phyloP scores from a whole-genome alignment of 768 basidiomycete genomes.

The Pisolithus albus region DNA sequence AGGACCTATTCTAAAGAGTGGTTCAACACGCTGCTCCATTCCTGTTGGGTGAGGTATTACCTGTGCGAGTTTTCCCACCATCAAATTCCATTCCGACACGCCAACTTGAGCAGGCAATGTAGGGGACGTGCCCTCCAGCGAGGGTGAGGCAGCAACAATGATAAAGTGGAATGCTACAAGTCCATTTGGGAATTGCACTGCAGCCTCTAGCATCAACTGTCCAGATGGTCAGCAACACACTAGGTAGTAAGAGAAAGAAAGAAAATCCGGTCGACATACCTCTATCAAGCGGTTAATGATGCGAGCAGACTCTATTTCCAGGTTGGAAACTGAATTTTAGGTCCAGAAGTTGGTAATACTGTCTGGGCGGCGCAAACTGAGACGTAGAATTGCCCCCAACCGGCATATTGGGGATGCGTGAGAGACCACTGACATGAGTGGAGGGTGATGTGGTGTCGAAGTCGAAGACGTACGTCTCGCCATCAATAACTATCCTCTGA shows the following conservation, averaged over 20 bases:
- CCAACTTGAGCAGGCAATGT: constrained; percentile 24
- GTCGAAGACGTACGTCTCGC: too few relatives aligned
- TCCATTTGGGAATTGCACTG: constrained; percentile 24
- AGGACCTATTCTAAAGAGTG: constrained; percentile 41
- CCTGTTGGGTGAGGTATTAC: constrained; percentile 24
- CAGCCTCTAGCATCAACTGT: constrained; percentile 26
- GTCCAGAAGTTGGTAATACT: constrained; percentile 36
- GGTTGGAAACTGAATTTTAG: constrained; percentile 37
- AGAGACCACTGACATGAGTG: too few relatives aligned
- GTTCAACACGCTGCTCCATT: constrained; percentile 13
- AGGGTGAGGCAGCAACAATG: constrained; percentile 46
- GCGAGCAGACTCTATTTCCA: constrained; percentile 37
- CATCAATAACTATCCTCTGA: too few relatives aligned
- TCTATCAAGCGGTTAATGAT: constrained; percentile 40
- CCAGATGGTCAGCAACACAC: neutral
- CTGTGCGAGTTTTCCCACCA: constrained; percentile 40
- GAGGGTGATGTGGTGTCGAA: too few relatives aligned
- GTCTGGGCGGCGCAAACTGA: constrained; percentile 27
- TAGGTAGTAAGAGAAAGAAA: neutral
- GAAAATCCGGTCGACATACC: constrained; percentile 24
- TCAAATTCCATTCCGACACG: constrained; percentile 34
- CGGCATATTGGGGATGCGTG: too few relatives aligned
- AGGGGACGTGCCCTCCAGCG: constrained; percentile 26
- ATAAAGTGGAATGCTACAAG: constrained; percentile 43
- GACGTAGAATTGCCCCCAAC: constrained; percentile 22